phyloP scores from a whole-genome alignment of 148 eudicot genomes.

The Simmondsia chinensis region DNA sequence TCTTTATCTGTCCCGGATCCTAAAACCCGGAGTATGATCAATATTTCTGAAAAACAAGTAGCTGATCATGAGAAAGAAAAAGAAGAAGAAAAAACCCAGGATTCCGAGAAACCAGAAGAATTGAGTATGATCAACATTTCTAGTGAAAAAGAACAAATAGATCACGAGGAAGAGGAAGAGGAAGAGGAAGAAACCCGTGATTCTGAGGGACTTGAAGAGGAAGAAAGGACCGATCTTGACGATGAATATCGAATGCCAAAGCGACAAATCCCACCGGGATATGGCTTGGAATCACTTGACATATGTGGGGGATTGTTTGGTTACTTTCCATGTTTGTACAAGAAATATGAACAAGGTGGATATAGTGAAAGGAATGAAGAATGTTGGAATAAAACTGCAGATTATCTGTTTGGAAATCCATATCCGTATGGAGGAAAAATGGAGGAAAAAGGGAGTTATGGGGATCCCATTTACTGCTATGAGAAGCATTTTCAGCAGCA shows the following conservation, averaged over 20 bases:
- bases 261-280: slow-evolving; percentile 40
- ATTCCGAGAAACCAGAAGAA: too few relatives aligned
- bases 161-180: slow-evolving; percentile 4
- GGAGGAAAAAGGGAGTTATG: slow-evolving; percentile 21
- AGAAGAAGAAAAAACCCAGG: too few relatives aligned
- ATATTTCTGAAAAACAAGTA: background rate
- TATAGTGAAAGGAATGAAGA: slow-evolving; percentile 8
- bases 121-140: background rate
- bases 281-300: slow-evolving; percentile 45
- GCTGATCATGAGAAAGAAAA: too few relatives aligned
- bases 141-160: background rate
- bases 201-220: slow-evolving; percentile 1
- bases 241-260: slow-evolving; percentile 8
- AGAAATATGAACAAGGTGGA: slow-evolving; percentile 11
- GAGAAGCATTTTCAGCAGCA: slow-evolving; percentile 19
- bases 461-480: slow-evolving; percentile 16
- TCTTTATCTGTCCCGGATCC: slow-evolving; percentile 6
- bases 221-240: slow-evolving; percentile 1
- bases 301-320: slow-evolving; percentile 80
- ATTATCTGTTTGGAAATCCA: slow-evolving; percentile 68
- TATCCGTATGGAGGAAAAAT: slow-evolving; percentile 20
- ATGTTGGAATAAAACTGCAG: slow-evolving; percentile 43
- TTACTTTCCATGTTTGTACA: slow-evolving; percentile 68
- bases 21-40: background rate
- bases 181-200: background rate